Base-by-base conservation (phyloP, 441 rosid species). In the Pelargonium myrrhifolium region DNA sequence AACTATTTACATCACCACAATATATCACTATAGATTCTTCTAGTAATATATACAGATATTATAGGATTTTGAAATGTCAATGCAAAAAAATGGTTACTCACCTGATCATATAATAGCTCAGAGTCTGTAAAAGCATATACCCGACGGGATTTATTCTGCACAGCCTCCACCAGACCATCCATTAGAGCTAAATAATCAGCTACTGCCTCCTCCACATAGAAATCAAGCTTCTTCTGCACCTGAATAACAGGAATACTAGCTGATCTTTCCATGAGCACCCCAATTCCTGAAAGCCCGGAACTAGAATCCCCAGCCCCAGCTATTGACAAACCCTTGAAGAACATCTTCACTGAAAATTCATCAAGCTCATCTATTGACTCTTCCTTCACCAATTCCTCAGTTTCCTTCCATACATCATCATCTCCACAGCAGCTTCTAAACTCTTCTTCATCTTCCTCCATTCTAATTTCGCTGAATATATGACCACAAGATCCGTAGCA, bases 401-500 rank as follows among this genome's bases (percentile, higher is more conserved):
- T 71, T 49, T 83, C 97, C 67, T 79, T 86, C 98, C 96, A 93
- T 0, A 86, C 88, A 24, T 49, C 56, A 21, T 87, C 95, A 72
- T 93, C 99, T 73, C 79, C 99, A 40, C 90, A 90, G 74, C 99
- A 89, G 56, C 99, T 93, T 39, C 92, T 76, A 72, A 93, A 93
- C 22, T 93, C 97, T 47, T 93, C 99, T 65, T 93, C 96, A 0
- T 90, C 95, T 66, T 85, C 92, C 61, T 85, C 89, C 60, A 70
- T 64, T 69, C 69, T 80, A 28, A 66, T 72, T 76, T 64, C 89
- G 73, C 82, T 77, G 17, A 47, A 31, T 26, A 79, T 65, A 65
- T 65, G 72, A 42, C 77, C 65, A 6, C 82, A 81, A 40, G 77
- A 60, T 58, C 69, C 84, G 28, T 72, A 79, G 59, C 72, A 64